These are phyloP conservation scores for Pichia rugopelliculosa DNA, from an alignment of 805 yeast species.

Conservation along the genomic window DNA sequence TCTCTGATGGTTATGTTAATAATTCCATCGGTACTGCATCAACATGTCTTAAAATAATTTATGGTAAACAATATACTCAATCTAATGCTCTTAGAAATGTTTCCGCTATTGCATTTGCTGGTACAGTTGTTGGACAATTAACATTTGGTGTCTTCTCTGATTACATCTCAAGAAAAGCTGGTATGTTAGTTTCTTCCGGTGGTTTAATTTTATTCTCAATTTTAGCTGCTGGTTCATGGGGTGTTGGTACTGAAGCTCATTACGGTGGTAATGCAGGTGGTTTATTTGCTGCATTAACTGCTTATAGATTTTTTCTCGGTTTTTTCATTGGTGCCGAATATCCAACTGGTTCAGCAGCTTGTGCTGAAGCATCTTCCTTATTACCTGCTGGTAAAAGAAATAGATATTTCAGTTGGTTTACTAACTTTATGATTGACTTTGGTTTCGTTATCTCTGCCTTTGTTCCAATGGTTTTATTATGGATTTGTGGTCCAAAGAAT, in stretches of 20 bases:
- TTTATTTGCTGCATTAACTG: constrained; percentile 74
- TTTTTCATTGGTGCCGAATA: constrained; percentile 92
- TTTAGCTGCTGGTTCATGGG: constrained; percentile 84
- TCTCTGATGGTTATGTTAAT: constrained; percentile 89
- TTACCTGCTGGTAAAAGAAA: constrained; percentile 80
- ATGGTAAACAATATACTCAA: constrained; percentile 52
- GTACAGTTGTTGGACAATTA: constrained; percentile 84
- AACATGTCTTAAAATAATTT: constrained; percentile 58
- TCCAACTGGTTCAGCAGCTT: constrained; percentile 89
- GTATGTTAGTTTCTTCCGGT: constrained; percentile 73
- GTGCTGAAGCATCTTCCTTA: constrained; percentile 80
- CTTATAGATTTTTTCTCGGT: constrained; percentile 82
- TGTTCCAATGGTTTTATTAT: constrained; percentile 76
- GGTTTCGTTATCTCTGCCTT: constrained; percentile 83
- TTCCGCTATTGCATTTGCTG: constrained; percentile 83
- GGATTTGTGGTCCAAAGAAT: constrained; percentile 70
- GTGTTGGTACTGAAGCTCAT: constrained; percentile 38
- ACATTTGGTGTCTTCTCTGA: constrained; percentile 77
- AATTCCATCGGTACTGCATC: constrained; percentile 75
- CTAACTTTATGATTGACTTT: constrained; percentile 77
- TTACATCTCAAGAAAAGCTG: constrained; percentile 68
- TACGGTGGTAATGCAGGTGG: constrained; percentile 55
- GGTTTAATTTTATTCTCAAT: constrained; percentile 74
- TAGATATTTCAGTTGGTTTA: constrained; percentile 83
- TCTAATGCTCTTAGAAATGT: constrained; percentile 74